Evolutionary conservation across 768 basidiomycete genomes (phyloP), one percentile per base, ranked within the genome.

Genomic region (Zangia roseola): DNA sequence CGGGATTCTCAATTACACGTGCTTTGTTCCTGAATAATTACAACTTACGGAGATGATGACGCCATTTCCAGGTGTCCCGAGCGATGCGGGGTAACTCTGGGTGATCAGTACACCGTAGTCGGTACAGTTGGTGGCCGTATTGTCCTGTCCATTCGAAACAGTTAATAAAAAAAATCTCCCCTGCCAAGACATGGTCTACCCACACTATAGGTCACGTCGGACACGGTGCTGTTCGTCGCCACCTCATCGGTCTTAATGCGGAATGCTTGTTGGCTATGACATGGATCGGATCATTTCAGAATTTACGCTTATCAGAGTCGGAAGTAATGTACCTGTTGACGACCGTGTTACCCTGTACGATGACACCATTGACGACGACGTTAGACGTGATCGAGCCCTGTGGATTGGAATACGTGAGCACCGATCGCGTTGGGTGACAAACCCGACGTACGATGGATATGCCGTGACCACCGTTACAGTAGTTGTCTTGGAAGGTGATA

Each of bases 401-500:
- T 13, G 20, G 20, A 30, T 30, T 5, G 20, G 6, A 7, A 31
- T 19, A 6, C 6, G 20, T 55, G 43, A 43, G 36, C n/a, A 33
- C 39, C n/a, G 28, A 28, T 42, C 28, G 16, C 6, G 10, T 6
- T 20, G 23, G 6, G 6, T 14, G 8, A 24, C 2, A 21, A 28
- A 24, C 16, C 31, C 20, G 2, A 50, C 48, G 38, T 43, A 70
- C 72, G 24, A 86, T 72, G 4, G 81, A 83, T 52, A 84, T 79
- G 23, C 86, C 84, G 41, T 88, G 85, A 3, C 86, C 84, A 23
- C 73, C 73, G 3, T 68, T 64, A 65, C 85, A 86, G 20, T 61
- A 61, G 60, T 84, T 83, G 21, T 76, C 60, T 45, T 68, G 66
- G 67, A 86, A 73, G 21, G 67, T 33, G 38, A 80, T 77, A 52